phyloP scores from a whole-genome alignment of 1,284 basidiomycete species.

The Moniliella sp. region DNA sequence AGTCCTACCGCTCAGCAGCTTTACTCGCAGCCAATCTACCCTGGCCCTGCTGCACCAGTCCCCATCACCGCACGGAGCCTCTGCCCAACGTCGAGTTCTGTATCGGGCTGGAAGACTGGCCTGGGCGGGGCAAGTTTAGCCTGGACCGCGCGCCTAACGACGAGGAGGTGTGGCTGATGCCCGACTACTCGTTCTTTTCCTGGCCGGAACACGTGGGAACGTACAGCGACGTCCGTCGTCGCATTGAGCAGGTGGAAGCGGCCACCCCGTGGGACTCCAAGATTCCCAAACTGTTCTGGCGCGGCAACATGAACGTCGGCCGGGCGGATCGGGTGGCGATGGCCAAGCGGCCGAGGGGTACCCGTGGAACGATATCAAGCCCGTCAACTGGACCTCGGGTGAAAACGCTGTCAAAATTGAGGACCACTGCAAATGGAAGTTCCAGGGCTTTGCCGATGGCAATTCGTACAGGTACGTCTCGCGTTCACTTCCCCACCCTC shows the following conservation, averaged over 20 bases:
- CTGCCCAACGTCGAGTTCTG: conserved; percentile 31
- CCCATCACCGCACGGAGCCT: conserved; percentile 13
- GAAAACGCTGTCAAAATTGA: conserved; percentile 12
- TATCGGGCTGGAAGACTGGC: conserved; percentile 23
- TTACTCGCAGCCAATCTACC: conserved; percentile 14
- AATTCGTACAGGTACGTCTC: conserved; percentile 25
- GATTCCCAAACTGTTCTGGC: conserved; percentile 17
- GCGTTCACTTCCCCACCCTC: no score
- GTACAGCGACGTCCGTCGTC: conserved; percentile 17
- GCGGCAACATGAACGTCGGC: conserved; percentile 20
- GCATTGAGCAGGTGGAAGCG: conserved; percentile 9
- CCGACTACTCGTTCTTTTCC: conserved; percentile 13
- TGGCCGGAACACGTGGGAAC: conserved; percentile 10
- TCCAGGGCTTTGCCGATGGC: conserved; percentile 24
- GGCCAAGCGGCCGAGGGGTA: conserved; percentile 7
- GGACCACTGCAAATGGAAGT: conserved; percentile 27
- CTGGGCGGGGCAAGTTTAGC: conserved; percentile 18
- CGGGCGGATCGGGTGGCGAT: conserved; percentile 17
- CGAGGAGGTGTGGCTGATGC: conserved; percentile 29
- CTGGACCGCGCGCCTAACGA: conserved; percentile 14
- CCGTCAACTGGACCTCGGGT: conserved; percentile 10
- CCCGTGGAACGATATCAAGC: conserved; percentile 17
- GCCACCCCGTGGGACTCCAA: conserved; percentile 13
- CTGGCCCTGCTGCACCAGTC: conserved; percentile 14
- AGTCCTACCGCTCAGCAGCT: conserved; percentile 13